These are phyloP conservation scores for Raphanus hybrid DNA, from an alignment of 441 rosid species.

Conservation along the genomic window DNA sequence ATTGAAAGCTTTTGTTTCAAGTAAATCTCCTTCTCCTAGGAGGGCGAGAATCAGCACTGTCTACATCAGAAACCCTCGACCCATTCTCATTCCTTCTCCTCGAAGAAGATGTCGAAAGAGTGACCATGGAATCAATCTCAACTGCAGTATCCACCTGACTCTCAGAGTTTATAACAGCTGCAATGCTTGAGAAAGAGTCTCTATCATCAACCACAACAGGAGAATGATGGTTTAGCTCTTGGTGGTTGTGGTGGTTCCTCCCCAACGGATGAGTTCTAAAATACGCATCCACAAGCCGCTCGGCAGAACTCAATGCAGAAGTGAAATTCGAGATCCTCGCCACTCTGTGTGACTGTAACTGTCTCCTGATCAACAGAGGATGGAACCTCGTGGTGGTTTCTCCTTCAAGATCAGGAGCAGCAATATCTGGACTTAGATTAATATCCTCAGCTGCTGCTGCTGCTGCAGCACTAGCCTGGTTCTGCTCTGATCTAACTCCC, in stretches of 20 bases:
- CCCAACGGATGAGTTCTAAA: conserved; percentile 52
- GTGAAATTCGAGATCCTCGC: conserved; percentile 50
- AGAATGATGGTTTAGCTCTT: conserved; percentile 53
- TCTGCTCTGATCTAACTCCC: conserved; percentile 77
- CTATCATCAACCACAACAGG: conserved; percentile 85
- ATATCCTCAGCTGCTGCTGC: conserved; percentile 53
- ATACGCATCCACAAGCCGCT: conserved; percentile 64
- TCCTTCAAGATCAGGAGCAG: conserved; percentile 57
- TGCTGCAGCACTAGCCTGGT: conserved; percentile 33
- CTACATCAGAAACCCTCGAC: conserved; percentile 79
- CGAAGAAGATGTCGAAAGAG: conserved; percentile 88
- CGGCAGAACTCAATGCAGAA: conserved; percentile 59
- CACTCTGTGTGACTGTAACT: conserved; percentile 60
- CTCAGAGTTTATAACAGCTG: conserved; percentile 84
- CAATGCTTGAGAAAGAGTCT: conserved; percentile 87
- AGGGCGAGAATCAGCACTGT: conserved; percentile 84
- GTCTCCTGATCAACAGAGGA: conserved; percentile 61
- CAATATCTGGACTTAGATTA: conserved; percentile 56
- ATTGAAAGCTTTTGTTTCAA: conserved; percentile 43
- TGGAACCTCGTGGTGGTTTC: conserved; percentile 56
- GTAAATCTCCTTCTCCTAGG: conserved; percentile 79
- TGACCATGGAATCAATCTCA: conserved; percentile 83
- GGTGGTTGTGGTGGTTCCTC: conserved; percentile 53
- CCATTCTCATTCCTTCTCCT: conserved; percentile 78
- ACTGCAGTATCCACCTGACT: conserved; percentile 82